These are phyloP conservation scores for Madurella fahalii DNA, from an alignment of 2,329 filamentous ascomycete species.

Conservation along the genomic window DNA sequence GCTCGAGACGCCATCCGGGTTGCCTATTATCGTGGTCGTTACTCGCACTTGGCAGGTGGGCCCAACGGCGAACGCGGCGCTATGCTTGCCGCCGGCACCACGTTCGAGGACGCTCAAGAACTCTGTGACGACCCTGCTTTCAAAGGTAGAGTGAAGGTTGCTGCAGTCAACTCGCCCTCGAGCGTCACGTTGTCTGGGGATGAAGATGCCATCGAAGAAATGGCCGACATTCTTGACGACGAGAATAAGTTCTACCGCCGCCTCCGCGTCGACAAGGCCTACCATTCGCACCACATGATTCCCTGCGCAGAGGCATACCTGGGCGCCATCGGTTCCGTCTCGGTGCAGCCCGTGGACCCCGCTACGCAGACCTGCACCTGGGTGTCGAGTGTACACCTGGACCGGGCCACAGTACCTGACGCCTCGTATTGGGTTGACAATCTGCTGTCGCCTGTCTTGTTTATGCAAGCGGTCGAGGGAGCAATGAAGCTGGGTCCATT, in stretches of 20 bases:
- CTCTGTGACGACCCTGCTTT: no score
- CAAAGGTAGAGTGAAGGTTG: no score
- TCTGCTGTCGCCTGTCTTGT: background rate
- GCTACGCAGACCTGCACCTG: background rate
- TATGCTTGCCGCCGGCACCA: conserved; percentile 46
- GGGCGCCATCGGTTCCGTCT: background rate
- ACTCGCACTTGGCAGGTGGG: conserved; percentile 27
- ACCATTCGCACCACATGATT: conserved; percentile 31
- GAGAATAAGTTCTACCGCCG: conserved; percentile 17
- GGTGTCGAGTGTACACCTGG: background rate
- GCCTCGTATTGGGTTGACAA: conserved; percentile 1
- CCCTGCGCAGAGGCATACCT: conserved; percentile 21
- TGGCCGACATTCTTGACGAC: conserved; percentile 10
- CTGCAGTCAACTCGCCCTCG: conserved; percentile 33
- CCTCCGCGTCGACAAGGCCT: conserved; percentile 29
- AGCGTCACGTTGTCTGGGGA: conserved; percentile 38
- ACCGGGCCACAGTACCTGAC: background rate
- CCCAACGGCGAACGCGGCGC: conserved; percentile 30
- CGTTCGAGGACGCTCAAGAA: conserved; percentile 33
- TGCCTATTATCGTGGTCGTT: conserved; percentile 47
- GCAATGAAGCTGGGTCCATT: background rate
- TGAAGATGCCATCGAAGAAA: conserved; percentile 14
- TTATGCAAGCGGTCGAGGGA: background rate
- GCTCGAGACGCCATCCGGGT: conserved; percentile 39
- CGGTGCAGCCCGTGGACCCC: background rate